A percentile compares a stretch with the other conserved stretches of the same genome.
Evolutionary conservation across 768 basidiomycete species (phyloP).

Genomic region (Galerina sulciceps): DNA sequence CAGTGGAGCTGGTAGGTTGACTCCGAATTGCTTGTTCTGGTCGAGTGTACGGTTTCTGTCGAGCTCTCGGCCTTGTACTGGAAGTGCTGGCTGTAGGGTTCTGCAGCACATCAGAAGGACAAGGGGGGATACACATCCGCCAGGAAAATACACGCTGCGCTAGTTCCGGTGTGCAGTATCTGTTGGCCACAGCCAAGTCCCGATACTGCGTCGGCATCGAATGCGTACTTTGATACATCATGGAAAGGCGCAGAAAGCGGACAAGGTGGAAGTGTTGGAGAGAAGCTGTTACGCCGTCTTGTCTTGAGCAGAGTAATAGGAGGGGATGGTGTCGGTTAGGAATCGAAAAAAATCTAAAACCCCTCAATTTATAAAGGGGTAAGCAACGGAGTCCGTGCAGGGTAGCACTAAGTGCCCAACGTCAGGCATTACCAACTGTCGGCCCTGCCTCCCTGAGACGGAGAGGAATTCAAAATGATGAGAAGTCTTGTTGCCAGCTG

Average conservation of each 20-base stretch:
- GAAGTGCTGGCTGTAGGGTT: not conserved
- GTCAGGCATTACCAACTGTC: not conserved
- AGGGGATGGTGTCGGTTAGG: not conserved
- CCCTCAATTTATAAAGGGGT: constrained; percentile 4
- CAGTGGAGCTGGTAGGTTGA: constrained; percentile 1
- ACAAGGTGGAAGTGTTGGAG: not conserved
- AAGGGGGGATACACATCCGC: not conserved
- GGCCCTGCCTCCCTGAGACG: not conserved
- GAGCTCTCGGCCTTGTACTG: not conserved
- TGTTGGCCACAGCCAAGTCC: not conserved
- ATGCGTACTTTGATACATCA: not conserved
- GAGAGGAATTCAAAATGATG: too few species aligned
- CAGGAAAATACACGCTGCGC: constrained; percentile 1
- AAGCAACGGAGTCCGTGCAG: constrained; percentile 1
- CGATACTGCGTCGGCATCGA: not conserved
- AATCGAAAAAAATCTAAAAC: not conserved
- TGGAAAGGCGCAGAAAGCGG: not conserved
- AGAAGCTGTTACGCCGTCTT: not conserved
- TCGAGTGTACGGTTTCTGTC: constrained; percentile 11
- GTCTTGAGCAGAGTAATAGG: not conserved
- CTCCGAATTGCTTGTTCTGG: not conserved
- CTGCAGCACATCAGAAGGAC: not conserved
- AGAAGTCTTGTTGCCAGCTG: too few species aligned
- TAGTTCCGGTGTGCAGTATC: not conserved
- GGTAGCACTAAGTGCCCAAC: not conserved